A percentile compares a stretch with the other conserved stretches of the same genome.
phyloP scores from a whole-genome alignment of 140 eudicot species.

The Anethum foeniculum region DNA sequence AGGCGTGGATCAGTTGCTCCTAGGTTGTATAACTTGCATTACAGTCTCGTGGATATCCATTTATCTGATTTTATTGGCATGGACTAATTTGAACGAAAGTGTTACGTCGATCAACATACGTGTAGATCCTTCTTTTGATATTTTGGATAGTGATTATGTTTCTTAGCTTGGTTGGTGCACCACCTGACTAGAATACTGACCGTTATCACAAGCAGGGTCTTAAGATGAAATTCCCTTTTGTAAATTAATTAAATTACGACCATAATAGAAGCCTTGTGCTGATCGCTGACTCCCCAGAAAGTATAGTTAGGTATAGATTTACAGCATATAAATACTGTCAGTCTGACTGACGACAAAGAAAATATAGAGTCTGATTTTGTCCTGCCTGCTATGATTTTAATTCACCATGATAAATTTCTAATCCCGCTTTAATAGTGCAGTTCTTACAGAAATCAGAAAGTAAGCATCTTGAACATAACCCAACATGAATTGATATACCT shows the following conservation, averaged over 20 bases:
- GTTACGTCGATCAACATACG: neutral
- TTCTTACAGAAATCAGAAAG: neutral
- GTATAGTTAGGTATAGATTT: neutral
- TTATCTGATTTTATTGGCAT: neutral
- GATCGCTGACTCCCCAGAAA: neutral
- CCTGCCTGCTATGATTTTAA: neutral
- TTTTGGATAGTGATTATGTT: neutral
- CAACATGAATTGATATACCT: neutral
- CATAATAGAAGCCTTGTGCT: neutral
- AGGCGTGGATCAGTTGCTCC: constrained; percentile 92
- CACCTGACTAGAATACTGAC: neutral
- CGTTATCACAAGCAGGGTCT: neutral
- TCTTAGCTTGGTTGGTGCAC: neutral
- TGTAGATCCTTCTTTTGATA: neutral
- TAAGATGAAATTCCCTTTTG: neutral
- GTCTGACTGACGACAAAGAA: neutral
- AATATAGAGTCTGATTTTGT: neutral
- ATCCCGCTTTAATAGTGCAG: neutral
- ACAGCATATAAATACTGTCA: neutral
- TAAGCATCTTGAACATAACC: neutral
- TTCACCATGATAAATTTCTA: neutral
- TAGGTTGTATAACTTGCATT: constrained; percentile 39
- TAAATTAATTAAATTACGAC: neutral
- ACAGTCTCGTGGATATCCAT: neutral
- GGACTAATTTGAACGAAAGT: neutral